phyloP scores from a whole-genome alignment of 179 eudicot species.

The Silene coronaria region DNA sequence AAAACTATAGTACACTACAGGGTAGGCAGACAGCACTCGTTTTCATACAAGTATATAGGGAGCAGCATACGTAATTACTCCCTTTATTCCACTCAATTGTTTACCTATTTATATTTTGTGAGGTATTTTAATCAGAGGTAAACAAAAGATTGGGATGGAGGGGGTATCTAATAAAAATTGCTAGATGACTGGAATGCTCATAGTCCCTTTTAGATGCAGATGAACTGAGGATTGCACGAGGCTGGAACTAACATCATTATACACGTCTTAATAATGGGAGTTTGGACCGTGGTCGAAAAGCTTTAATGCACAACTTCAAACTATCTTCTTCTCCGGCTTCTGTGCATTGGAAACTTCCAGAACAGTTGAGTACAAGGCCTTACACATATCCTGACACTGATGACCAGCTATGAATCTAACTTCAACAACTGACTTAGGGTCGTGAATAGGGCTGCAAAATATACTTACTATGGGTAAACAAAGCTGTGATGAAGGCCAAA shows the following conservation, averaged over 20 bases:
- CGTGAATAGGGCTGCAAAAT: too few relatives aligned
- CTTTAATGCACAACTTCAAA: not conserved
- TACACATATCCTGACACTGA: not conserved
- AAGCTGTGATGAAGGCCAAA: too few relatives aligned
- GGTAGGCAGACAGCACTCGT: not conserved
- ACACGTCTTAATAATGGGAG: not conserved
- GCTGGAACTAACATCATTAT: not conserved
- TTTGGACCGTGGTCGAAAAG: not conserved
- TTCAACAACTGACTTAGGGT: too few relatives aligned
- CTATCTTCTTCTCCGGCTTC: not conserved
- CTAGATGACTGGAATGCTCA: slow-evolving; percentile 3
- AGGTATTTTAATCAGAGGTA: too few relatives aligned
- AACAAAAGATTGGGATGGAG: too few relatives aligned
- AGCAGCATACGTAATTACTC: not conserved
- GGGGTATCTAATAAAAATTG: not conserved
- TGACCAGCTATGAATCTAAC: not conserved
- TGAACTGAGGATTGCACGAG: not conserved
- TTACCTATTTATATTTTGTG: too few relatives aligned
- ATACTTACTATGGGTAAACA: too few relatives aligned
- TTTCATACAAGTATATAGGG: not conserved
- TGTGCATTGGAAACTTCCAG: too few relatives aligned
- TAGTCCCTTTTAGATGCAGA: not conserved
- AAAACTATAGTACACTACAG: not conserved
- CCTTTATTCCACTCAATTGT: too few relatives aligned
- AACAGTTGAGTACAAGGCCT: too few relatives aligned